Evolutionary conservation across 116 monocot genomes (phyloP), one percentile per base, ranked within the genome.

Genomic region (Trichopus zeylanicus): DNA sequence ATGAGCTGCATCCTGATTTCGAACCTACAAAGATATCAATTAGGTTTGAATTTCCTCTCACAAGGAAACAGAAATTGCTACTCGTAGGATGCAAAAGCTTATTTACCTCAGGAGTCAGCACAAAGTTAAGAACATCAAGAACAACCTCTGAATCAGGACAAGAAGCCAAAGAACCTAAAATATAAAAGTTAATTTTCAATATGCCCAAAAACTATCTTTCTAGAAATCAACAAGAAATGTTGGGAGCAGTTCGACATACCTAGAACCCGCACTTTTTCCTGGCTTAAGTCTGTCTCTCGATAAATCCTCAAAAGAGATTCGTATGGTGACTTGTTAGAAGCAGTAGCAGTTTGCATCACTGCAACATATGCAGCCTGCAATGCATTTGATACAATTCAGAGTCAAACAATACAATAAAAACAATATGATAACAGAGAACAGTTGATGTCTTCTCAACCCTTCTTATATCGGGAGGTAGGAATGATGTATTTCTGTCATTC

Each of bases 381-480:
- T 63, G 42, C 24, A 60, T 39, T 19, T 37, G 42, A 35, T 21
- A 57, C 2, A 30, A 57, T 32, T 42, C 16, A 52, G 55, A 11
- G 57, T 21, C 21, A 53, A 68, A 9, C 16, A 67, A 18, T 6
- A 32, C 12, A 35, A 12, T 37, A 28, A 25, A 31, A 53, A 27
- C 18, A 37, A 29, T 18, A 29, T 37, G 29, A 51, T 11, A 13
- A 55, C 46, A 5, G 19, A 18, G 15, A 66, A 26, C 29, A 29
- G 48, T 26, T 29, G 26, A 5, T 12, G 13, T 52, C 54, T 51
- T 42, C 6, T 56, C 16, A 33, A 86, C 97, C 77, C 79, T 82
- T 65, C 97, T 78, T 57, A 49, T 84, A 69, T 97, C 97, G 56
- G 97, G 91, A 71, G 87, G 87, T 25, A 97, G 97, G 26, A 90